Conservation (phyloP, 352 stramenopile genomes). For the Globisporangium spinosum region DNA sequence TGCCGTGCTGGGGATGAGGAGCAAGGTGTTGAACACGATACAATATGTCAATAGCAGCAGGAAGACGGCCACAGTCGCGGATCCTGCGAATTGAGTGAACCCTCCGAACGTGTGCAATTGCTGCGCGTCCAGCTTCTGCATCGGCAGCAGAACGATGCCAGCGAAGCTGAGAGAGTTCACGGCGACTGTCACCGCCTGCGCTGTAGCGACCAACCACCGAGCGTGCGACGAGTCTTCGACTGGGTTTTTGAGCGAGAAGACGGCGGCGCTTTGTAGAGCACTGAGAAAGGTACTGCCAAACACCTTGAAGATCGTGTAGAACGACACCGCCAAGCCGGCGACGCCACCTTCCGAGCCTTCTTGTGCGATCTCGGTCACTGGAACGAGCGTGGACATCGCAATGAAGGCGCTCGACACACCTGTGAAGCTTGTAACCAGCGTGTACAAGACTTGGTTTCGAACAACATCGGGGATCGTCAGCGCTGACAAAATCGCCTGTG, state of each 20-base stretch:
- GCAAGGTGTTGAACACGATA: constrained; percentile 42
- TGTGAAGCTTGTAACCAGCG: constrained; percentile 23
- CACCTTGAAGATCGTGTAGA: constrained; percentile 20
- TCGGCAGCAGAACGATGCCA: constrained; percentile 24
- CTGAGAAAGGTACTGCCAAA: constrained; percentile 18
- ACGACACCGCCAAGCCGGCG: constrained; percentile 15
- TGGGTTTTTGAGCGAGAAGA: not conserved
- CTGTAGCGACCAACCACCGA: constrained; percentile 10
- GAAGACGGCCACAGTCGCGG: constrained; percentile 32
- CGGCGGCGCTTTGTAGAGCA: constrained; percentile 8
- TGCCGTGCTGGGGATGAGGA: constrained; percentile 30
- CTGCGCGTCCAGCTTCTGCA: constrained; percentile 46
- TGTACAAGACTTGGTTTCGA: constrained; percentile 27
- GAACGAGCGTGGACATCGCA: constrained; percentile 33
- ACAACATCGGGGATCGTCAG: constrained; percentile 26
- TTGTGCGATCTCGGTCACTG: constrained; percentile 19
- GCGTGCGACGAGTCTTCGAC: constrained; percentile 5
- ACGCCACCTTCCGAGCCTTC: constrained; percentile 19
- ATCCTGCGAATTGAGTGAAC: constrained; percentile 43
- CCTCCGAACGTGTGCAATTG: constrained; percentile 36
- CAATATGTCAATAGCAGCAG: constrained; percentile 41
- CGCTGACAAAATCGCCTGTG: constrained; percentile 24
- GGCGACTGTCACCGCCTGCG: constrained; percentile 12
- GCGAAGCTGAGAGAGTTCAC: constrained; percentile 15
- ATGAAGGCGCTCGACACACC: constrained; percentile 31